These are phyloP conservation scores for Gliomastix tumulicola DNA, from an alignment of 2,329 filamentous ascomycete species.

Conservation along the genomic window DNA sequence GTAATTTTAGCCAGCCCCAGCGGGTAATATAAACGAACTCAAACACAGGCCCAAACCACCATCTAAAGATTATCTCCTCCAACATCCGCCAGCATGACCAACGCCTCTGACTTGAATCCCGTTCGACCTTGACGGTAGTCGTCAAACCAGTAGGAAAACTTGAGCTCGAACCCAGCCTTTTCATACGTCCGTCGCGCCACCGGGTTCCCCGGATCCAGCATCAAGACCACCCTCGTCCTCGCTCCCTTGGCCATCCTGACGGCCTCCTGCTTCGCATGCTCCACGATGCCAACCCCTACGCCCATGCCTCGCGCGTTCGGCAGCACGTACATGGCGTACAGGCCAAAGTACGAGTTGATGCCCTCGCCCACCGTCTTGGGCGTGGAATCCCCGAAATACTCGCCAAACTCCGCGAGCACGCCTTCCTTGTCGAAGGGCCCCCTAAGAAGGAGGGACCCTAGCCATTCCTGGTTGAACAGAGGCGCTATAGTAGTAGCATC, in stretches of 20 bases:
- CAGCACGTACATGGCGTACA: not conserved
- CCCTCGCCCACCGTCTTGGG: not conserved
- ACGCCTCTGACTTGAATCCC: not conserved
- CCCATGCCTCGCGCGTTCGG: not conserved
- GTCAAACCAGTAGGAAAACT: not conserved
- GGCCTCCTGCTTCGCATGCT: not conserved
- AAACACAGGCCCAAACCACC: no score
- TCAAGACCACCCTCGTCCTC: not conserved
- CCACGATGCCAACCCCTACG: not conserved
- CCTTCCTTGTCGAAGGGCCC: not conserved
- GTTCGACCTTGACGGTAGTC: not conserved
- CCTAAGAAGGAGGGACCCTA: not conserved
- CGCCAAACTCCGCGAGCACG: not conserved
- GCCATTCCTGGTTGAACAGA: not conserved
- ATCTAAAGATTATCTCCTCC: no score
- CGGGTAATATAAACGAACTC: no score
- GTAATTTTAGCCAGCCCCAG: no score
- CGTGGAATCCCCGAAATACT: no score
- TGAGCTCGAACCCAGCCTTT: not conserved
- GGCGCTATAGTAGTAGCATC: no score
- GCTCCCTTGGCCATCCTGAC: not conserved
- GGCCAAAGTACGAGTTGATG: not conserved
- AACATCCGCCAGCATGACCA: not conserved
- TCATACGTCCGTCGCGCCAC: not conserved
- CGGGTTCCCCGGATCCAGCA: not conserved